Base-by-base conservation (phyloP, 2,329 filamentous ascomycete species). In the Cercospora citrullina region DNA sequence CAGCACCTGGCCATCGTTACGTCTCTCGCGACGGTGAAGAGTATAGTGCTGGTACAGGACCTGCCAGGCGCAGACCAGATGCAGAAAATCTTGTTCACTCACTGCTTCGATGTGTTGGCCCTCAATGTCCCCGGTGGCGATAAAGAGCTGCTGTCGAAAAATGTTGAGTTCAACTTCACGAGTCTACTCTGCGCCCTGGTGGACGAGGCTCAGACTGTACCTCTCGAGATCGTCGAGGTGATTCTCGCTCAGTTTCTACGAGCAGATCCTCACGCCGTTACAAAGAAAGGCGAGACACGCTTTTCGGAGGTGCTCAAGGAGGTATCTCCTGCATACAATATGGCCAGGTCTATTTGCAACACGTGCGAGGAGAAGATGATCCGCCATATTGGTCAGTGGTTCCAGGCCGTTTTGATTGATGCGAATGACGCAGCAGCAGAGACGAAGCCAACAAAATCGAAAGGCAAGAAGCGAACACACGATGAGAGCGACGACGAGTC, bases 221-320 rank as follows among this genome's bases (percentile, higher is more conserved):
- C 94, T 0, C 85, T 90, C 6, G 89, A 92, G 68, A 92, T 97
- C 2, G 89, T 97, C 21, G 94, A 99, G 77, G 89, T 94, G 31
- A 93, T 99, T 73, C 91, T 99, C 77, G 94, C 94, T 7, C 96
- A 99, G 78, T 99, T 99, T 75, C 84, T 99, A 65, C 89, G 95
- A 73, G 93, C 94, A 2, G 93, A 93, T 61, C 91, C 93, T 0
- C 88, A 84, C 67, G 81, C 83, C 23, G 73, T 71, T 6, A 60
- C 65, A 55, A 71, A 75, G 67, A 83, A 89, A 53, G 85, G 83
- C 69, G 89, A 68, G 18, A 42, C 67, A 9, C 57, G 58, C 8
- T 53, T 66, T n/a, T 63, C 69, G 16, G 57, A 69, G 28, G 60
- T 72, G 45, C 83, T 92, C 63, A 96, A 96, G 76, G 91, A 95